Conservation (phyloP, 2,329 filamentous ascomycete species). For the Canariomyces notabilis region DNA sequence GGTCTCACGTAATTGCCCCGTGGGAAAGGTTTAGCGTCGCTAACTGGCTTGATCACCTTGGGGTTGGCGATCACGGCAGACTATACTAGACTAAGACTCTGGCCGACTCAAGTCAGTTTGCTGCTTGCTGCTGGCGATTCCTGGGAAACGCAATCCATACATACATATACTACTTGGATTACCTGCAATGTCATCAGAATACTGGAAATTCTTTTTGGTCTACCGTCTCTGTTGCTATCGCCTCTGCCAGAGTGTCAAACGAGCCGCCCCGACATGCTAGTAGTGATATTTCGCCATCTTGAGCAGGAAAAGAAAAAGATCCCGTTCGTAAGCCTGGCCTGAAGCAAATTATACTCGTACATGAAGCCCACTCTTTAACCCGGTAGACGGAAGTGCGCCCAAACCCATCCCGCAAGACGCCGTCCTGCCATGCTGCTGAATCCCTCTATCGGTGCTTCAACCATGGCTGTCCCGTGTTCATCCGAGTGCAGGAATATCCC, state of each 20-base stretch:
- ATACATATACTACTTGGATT: too few species aligned
- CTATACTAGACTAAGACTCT: too few species aligned
- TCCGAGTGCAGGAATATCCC: slow-evolving; percentile 1
- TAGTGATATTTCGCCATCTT: slow-evolving; percentile 4
- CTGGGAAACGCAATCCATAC: too few species aligned
- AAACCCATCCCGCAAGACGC: slow-evolving; percentile 6
- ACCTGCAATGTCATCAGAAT: neutral
- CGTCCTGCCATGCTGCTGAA: slow-evolving; percentile 4
- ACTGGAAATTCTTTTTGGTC: neutral
- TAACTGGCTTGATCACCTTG: neutral
- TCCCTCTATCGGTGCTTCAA: slow-evolving; percentile 7
- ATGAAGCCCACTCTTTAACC: slow-evolving; percentile 16
- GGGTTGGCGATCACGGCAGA: neutral
- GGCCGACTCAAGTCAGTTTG: too few species aligned
- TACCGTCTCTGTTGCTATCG: neutral
- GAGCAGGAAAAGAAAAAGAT: slow-evolving; percentile 5
- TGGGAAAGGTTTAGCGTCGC: neutral
- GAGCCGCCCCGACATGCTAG: slow-evolving; percentile 8
- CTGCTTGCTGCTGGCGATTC: too few species aligned
- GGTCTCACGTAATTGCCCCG: slow-evolving; percentile 9
- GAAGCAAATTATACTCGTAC: slow-evolving; percentile 18
- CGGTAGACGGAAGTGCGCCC: slow-evolving; percentile 1
- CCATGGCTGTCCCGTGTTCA: slow-evolving; percentile 5
- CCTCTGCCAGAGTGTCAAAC: neutral
- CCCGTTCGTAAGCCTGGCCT: slow-evolving; percentile 12